Percentiles rank a stretch among this genome's conserved stretches.
Conservation (phyloP, 1,139 yeast genomes). For the Kluyveromyces sp. region DNA sequence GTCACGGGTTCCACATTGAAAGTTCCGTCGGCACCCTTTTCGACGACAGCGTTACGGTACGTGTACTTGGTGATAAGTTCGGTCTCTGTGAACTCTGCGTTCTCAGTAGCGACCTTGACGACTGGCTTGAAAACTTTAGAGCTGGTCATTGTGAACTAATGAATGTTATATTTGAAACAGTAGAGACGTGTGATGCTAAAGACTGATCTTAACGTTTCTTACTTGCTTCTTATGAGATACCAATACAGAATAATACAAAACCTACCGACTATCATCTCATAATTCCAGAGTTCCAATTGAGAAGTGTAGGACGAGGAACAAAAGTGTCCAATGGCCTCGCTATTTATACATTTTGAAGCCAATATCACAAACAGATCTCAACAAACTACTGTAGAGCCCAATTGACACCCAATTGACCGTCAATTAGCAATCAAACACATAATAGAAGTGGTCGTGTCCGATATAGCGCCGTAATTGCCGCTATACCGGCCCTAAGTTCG, state of each 20-base stretch:
- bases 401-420: background rate
- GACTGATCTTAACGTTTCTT: no score
- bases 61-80: constrained; percentile 64
- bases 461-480: no score
- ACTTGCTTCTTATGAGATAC: no score
- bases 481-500: background rate
- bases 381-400: no score
- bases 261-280: no score
- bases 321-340: background rate
- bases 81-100: constrained; percentile 51
- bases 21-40: constrained; percentile 43
- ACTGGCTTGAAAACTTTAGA: constrained; percentile 19
- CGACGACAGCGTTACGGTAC: constrained; percentile 59
- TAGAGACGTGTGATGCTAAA: background rate
- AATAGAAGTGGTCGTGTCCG: background rate
- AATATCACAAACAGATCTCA: background rate
- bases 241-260: no score
- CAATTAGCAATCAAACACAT: background rate
- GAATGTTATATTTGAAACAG: no score
- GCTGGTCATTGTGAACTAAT: constrained; percentile 4
- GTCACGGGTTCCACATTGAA: constrained; percentile 65
- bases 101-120: constrained; percentile 60
- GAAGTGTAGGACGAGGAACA: no score
- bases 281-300: no score
- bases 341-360: background rate